Conservation (phyloP, 169 alveolate genomes). For the Eimeria praecox region DNA sequence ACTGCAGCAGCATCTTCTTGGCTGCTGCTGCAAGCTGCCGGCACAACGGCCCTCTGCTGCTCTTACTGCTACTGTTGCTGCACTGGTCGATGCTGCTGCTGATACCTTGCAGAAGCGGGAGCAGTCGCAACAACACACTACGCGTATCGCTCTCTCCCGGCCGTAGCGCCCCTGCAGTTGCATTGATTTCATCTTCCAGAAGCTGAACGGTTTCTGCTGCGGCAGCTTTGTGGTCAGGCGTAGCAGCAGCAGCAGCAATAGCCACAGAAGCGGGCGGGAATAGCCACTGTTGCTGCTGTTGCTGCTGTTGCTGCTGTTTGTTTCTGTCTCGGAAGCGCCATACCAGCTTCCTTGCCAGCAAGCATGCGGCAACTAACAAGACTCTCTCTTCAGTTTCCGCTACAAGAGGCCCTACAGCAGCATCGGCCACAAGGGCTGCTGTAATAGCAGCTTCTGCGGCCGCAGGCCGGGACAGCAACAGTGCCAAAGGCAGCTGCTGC, state of each 20-base stretch:
- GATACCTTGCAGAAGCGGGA: conserved; percentile 54
- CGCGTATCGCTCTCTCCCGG: conserved; percentile 34
- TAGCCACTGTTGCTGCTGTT: conserved; percentile 59
- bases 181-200: conserved; percentile 35
- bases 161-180: conserved; percentile 15
- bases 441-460: conserved; percentile 55
- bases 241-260: not conserved
- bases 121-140: conserved; percentile 14
- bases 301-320: conserved; percentile 67
- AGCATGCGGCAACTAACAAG: conserved; percentile 19
- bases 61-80: conserved; percentile 29
- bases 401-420: conserved; percentile 51
- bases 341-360: conserved; percentile 59
- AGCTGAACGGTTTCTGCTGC: conserved; percentile 54
- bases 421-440: conserved; percentile 35
- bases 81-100: conserved; percentile 66
- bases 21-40: conserved; percentile 63
- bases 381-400: conserved; percentile 16
- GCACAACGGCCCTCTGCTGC: conserved; percentile 35
- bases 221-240: conserved; percentile 68
- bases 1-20: conserved; percentile 62
- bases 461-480: conserved; percentile 28
- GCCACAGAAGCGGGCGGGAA: not conserved
- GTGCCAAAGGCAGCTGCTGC: conserved; percentile 62
- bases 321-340: conserved; percentile 29